These are phyloP conservation scores for Amauroascus verrucosus DNA, from an alignment of 2,329 filamentous ascomycete genomes.

Conservation along the genomic window DNA sequence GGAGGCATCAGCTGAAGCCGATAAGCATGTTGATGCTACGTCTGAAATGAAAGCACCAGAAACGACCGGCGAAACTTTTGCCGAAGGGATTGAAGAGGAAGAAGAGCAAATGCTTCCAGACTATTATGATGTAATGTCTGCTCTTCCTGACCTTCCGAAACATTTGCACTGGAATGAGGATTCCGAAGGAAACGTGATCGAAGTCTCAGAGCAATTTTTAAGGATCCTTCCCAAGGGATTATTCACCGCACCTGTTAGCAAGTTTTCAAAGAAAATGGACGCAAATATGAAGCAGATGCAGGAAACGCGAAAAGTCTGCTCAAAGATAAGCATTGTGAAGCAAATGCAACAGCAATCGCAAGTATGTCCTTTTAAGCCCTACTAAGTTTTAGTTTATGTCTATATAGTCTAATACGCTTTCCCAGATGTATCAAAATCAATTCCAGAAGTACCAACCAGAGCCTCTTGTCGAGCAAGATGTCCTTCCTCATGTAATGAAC, in stretches of 20 bases:
- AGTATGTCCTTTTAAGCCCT: conserved; percentile 42
- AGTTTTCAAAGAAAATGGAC: conserved; percentile 69
- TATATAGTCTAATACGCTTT: conserved; percentile 16
- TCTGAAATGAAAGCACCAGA: conserved; percentile 38
- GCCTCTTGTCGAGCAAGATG: conserved; percentile 76
- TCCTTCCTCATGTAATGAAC: conserved; percentile 78
- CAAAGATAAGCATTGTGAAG: conserved; percentile 95
- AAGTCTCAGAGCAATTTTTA: conserved; percentile 76
- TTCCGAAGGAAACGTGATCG: conserved; percentile 75
- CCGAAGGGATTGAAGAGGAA: conserved; percentile 88
- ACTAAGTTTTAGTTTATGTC: not conserved
- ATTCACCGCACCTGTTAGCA: conserved; percentile 65
- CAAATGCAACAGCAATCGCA: conserved; percentile 99
- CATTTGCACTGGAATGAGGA: conserved; percentile 83
- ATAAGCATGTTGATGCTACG: conserved; percentile 34
- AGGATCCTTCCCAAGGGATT: conserved; percentile 62
- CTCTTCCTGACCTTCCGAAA: conserved; percentile 71
- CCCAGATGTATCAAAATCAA: conserved; percentile 87
- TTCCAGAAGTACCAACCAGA: conserved; percentile 93
- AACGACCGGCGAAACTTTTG: conserved; percentile 62
- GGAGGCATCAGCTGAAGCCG: conserved; percentile 48
- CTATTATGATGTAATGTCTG: conserved; percentile 82
- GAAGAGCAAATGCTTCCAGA: conserved; percentile 78
- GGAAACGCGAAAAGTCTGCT: conserved; percentile 88
- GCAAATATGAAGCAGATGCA: conserved; percentile 91